Conservation (phyloP, 345 rosid genomes). For the Populus davidiana region DNA sequence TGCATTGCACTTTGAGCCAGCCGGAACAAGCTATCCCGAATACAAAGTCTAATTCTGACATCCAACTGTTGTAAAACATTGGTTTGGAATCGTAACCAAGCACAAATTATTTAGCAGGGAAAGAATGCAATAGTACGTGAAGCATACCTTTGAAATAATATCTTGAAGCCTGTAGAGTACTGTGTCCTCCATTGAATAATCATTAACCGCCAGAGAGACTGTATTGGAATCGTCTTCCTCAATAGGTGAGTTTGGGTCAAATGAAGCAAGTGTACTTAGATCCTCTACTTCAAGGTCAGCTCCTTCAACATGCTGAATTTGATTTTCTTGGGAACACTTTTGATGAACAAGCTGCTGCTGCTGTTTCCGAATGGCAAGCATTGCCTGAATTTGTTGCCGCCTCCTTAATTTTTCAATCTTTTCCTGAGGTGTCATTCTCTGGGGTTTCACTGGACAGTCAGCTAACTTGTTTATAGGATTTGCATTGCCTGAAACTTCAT, state of each 20-base stretch:
- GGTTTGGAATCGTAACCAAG: conserved; percentile 19
- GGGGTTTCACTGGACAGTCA: conserved; percentile 43
- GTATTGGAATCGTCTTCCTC: conserved; percentile 61
- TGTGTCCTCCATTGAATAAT: conserved; percentile 47
- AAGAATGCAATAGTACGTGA: conserved; percentile 11
- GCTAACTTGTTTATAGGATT: conserved; percentile 39
- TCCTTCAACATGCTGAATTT: conserved; percentile 43
- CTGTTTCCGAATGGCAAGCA: conserved; percentile 91
- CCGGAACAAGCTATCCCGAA: conserved; percentile 95
- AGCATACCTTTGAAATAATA: conserved; percentile 66
- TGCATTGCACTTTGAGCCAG: conserved; percentile 79
- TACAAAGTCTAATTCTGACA: conserved; percentile 59
- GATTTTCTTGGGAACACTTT: conserved; percentile 43
- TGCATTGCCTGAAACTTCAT: conserved; percentile 41
- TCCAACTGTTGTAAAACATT: conserved; percentile 58
- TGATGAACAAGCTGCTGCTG: conserved; percentile 63
- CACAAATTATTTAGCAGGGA: conserved; percentile 18
- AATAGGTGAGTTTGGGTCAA: conserved; percentile 49
- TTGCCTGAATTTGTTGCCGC: conserved; percentile 94
- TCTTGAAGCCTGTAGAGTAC: conserved; percentile 69
- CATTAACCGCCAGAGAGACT: conserved; percentile 38
- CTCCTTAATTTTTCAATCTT: conserved; percentile 88
- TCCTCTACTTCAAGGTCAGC: conserved; percentile 45
- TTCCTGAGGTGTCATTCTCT: conserved; percentile 88
- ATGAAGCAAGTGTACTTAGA: conserved; percentile 42